Evolutionary conservation across 179 eudicot genomes (phyloP), one percentile per base, ranked within the genome.

Genomic region (Heliamphora pulchella): DNA sequence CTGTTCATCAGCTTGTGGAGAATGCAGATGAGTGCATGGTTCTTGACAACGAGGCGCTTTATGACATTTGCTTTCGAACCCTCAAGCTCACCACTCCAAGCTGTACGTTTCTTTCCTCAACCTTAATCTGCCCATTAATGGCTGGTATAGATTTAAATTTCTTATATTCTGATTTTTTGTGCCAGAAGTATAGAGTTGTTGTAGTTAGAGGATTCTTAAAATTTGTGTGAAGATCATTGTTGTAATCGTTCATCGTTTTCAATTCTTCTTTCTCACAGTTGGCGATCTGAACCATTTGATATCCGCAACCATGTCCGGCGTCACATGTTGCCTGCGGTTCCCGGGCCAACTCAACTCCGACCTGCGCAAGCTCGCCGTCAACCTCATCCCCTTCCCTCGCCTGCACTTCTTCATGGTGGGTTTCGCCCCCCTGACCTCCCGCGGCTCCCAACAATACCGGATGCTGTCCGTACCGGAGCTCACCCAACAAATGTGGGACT

Each of bases 371-470:
- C 91, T 91, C 0, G 96, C 96, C 0, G 96, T 91, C n/a, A 91
- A 92, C 85, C 86, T 92, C 6, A 90, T 92, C 85, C 97, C 97
- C n/a, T 92, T 92, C 86, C 97, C 97, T 0, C 97, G 97, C 0
- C 92, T 92, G 54, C 97, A 92, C 85, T 91, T 91, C 87, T 91
- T 91, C 89, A 91, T 91, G 96, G 93, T 91, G 0, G 96, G 96
- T 0, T 91, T 91, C 5, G 93, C 96, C 0, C 96, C 96, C 5
- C 71, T 91, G 2, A 91, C 96, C 72, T 91, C 96, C 15, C 87
- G 88, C 5, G 81, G 87, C 48, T 84, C 91, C 20, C 88, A 86
- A 31, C 85, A 86, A 5, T 88, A 88, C 83, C 80, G 89, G 1
- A 82, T 87, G 44, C 85, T 87, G 4, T 83, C 89, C 50, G 83